Evolutionary conservation across 441 rosid species (phyloP).

Genomic region (Adansonia gregorii): DNA sequence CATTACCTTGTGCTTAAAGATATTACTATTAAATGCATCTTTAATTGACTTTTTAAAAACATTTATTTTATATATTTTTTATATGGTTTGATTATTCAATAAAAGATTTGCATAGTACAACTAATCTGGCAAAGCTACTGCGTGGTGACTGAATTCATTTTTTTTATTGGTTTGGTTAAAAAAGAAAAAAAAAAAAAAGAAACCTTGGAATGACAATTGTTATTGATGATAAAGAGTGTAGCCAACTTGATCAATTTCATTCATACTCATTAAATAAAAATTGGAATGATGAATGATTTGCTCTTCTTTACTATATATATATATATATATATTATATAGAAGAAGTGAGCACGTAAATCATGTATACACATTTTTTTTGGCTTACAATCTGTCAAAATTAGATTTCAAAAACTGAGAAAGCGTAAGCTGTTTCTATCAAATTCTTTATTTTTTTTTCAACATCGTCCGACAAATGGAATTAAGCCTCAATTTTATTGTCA

Average conservation of each 20-base stretch:
- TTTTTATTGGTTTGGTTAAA: background rate
- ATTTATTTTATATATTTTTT: background rate
- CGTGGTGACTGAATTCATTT: background rate
- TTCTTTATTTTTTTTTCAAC: no score
- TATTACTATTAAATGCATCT: slow-evolving; percentile 11
- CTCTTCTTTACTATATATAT: background rate
- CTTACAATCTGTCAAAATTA: no score
- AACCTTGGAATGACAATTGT: background rate
- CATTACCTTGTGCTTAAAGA: background rate
- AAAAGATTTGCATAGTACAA: background rate
- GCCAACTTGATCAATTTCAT: background rate
- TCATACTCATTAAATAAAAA: background rate
- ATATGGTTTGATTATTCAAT: background rate
- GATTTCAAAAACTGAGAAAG: no score
- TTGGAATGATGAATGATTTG: background rate
- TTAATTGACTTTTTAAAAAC: background rate
- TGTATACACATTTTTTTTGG: background rate
- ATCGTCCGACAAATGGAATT: no score
- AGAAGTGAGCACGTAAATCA: background rate
- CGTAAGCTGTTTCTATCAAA: no score
- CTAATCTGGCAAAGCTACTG: background rate
- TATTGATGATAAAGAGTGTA: background rate
- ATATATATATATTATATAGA: no score
- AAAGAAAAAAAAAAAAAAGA: no score
- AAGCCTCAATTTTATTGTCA: background rate